A percentile compares a stretch with the other conserved stretches of the same genome.
These are phyloP conservation scores for Coprinopsis marcescibilis DNA, from an alignment of 768 basidiomycete species.

Conservation along the genomic window DNA sequence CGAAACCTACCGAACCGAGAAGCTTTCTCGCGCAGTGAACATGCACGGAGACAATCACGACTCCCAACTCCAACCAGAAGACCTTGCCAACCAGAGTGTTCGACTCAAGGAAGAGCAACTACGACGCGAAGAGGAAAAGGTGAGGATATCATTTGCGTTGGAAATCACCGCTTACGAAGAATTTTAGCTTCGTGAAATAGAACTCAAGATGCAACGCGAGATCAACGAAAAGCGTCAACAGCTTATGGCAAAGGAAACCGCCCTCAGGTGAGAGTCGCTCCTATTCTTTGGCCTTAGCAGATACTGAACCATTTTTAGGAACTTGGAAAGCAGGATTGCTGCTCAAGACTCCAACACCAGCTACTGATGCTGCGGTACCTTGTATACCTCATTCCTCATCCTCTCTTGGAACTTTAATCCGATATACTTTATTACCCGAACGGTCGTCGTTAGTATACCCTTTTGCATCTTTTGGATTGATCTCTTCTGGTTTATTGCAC, in stretches of 20 bases:
- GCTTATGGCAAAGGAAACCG: constrained; percentile 80
- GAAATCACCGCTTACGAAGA: constrained; percentile 3
- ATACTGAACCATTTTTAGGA: constrained; percentile 3
- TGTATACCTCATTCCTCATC: too few species aligned
- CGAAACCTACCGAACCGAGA: constrained; percentile 87
- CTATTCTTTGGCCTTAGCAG: background rate
- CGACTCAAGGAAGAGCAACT: constrained; percentile 90
- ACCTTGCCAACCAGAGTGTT: constrained; percentile 80
- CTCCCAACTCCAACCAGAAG: constrained; percentile 76
- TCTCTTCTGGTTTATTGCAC: background rate
- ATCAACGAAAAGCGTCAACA: constrained; percentile 86
- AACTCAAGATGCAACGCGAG: constrained; percentile 81
- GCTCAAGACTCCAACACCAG: constrained; percentile 10
- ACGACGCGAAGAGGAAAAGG: constrained; percentile 82
- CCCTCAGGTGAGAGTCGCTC: constrained; percentile 46
- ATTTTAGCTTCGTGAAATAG: constrained; percentile 71
- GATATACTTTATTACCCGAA: too few species aligned
- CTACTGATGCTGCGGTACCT: constrained; percentile 1
- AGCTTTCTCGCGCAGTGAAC: constrained; percentile 66
- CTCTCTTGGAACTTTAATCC: too few species aligned
- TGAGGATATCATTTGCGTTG: constrained; percentile 17
- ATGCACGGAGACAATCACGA: constrained; percentile 47
- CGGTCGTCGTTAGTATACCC: background rate
- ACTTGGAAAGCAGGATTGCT: constrained; percentile 12
- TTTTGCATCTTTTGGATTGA: background rate